Conservation (phyloP, 2,329 filamentous ascomycete genomes). For the Mariannaea sp. region DNA sequence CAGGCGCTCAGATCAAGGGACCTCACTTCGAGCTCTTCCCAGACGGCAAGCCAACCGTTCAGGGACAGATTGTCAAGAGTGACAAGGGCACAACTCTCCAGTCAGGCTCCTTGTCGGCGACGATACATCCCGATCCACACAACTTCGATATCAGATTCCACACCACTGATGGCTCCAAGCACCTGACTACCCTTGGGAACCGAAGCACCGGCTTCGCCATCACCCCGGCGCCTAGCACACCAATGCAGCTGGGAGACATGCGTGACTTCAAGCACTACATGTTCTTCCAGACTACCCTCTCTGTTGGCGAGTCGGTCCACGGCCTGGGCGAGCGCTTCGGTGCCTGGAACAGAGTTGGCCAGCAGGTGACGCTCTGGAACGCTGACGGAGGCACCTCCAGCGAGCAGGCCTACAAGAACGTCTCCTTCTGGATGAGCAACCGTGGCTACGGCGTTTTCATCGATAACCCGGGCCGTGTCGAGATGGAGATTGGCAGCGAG, state of each 20-base stretch:
- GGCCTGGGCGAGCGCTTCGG: conserved; percentile 79
- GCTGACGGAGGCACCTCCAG: conserved; percentile 68
- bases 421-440: conserved; percentile 71
- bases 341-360: conserved; percentile 76
- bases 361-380: conserved; percentile 69
- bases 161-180: conserved; percentile 43
- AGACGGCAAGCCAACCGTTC: conserved; percentile 39
- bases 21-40: conserved; percentile 49
- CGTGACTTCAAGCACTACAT: conserved; percentile 58
- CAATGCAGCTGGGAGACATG: conserved; percentile 43
- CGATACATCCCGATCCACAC: conserved; percentile 43
- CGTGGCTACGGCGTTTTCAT: conserved; percentile 80
- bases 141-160: conserved; percentile 48
- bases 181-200: conserved; percentile 46
- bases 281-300: conserved; percentile 59
- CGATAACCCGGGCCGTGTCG: conserved; percentile 70
- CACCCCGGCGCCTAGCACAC: conserved; percentile 41
- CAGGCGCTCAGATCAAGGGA: conserved; percentile 43
- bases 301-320: conserved; percentile 69
- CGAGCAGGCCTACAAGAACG: conserved; percentile 74
- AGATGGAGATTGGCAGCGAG: conserved; percentile 76
- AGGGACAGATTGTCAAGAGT: conserved; percentile 37
- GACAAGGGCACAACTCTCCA: conserved; percentile 45
- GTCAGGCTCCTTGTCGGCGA: conserved; percentile 44
- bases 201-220: conserved; percentile 48